Evolutionary conservation across 78 protist species (phyloP), one percentile per base, ranked within the genome.

Genomic region (Emiliania huxleyi): DNA sequence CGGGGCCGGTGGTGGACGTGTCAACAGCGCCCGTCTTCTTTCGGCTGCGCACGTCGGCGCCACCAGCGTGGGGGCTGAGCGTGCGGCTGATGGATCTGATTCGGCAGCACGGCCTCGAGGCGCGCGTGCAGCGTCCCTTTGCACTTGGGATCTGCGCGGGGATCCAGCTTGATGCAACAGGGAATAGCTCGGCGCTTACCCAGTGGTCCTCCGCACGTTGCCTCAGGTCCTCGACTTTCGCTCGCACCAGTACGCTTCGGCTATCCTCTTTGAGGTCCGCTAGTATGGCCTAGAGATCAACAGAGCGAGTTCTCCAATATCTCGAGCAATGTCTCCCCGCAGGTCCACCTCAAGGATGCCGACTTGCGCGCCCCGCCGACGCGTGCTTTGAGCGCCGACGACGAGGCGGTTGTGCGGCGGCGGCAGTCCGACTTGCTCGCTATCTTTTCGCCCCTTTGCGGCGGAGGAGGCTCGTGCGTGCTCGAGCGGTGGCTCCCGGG

Each of bases 191-290:
- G n/a, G n/a, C n/a, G n/a, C n/a, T n/a, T n/a, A n/a, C n/a, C n/a
- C n/a, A n/a, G n/a, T n/a, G n/a, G n/a, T n/a, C n/a, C n/a, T n/a
- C n/a, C n/a, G n/a, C n/a, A n/a, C n/a, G n/a, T n/a, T n/a, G n/a
- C n/a, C n/a, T n/a, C n/a, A n/a, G 40, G 42, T 71, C 81, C 81
- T 71, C 42, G 81, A 71, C 81, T 71, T 71, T 40, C 81, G 81
- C 81, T 71, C 81, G 81, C 81, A 71, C n/a, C 37, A 15, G 29
- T 52, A 71, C 81, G 42, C 2, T 40, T 35, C 4, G 43, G 19
- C 2, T 12, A 40, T 71, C 1, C 5, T 35, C 81, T 19, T 19
- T 0, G 81, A 71, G n/a, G n/a, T n/a, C n/a, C n/a, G n/a, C n/a
- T n/a, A n/a, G n/a, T n/a, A n/a, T n/a, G n/a, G n/a, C n/a, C n/a